A percentile compares a stretch with the other conserved stretches of the same genome.
phyloP scores from a whole-genome alignment of 805 yeast species.

The Candida chauliodis region DNA sequence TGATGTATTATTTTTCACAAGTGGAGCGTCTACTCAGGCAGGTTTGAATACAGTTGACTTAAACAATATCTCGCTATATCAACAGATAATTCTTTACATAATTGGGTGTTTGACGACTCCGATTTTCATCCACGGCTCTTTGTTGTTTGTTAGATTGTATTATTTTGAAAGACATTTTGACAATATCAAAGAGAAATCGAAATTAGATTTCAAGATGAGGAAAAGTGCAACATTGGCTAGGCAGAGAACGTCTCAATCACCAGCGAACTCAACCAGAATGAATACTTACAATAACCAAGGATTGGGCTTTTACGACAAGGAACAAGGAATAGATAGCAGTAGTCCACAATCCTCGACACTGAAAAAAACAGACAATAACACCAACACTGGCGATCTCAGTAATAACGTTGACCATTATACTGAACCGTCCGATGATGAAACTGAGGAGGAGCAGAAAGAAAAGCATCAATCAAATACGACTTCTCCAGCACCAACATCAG shows the following conservation, averaged over 20 bases:
- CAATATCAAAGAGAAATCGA: slow-evolving; percentile 74
- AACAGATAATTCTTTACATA: slow-evolving; percentile 71
- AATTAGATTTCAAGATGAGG: slow-evolving; percentile 75
- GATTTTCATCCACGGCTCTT: slow-evolving; percentile 75
- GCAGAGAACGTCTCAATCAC: slow-evolving; percentile 19
- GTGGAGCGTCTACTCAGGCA: slow-evolving; percentile 84
- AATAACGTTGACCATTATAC: slow-evolving; percentile 27
- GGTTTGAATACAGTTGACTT: slow-evolving; percentile 81
- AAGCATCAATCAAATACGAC: background rate
- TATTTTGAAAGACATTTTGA: slow-evolving; percentile 90
- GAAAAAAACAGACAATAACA: no score
- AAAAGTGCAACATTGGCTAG: slow-evolving; percentile 68
- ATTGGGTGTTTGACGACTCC: slow-evolving; percentile 74
- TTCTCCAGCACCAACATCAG: background rate
- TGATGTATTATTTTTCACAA: slow-evolving; percentile 73
- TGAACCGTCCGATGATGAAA: slow-evolving; percentile 42
- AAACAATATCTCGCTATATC: slow-evolving; percentile 64
- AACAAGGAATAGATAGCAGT: slow-evolving; percentile 5
- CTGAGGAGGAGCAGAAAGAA: slow-evolving; percentile 6
- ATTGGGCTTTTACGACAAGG: slow-evolving; percentile 19
- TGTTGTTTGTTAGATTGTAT: slow-evolving; percentile 74
- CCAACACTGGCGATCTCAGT: background rate
- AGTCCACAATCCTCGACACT: slow-evolving; percentile 9
- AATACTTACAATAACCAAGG: slow-evolving; percentile 25
- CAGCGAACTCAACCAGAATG: slow-evolving; percentile 22